Conservation (phyloP, 2,329 filamentous ascomycete genomes). For the Aplosporella prunicola region DNA sequence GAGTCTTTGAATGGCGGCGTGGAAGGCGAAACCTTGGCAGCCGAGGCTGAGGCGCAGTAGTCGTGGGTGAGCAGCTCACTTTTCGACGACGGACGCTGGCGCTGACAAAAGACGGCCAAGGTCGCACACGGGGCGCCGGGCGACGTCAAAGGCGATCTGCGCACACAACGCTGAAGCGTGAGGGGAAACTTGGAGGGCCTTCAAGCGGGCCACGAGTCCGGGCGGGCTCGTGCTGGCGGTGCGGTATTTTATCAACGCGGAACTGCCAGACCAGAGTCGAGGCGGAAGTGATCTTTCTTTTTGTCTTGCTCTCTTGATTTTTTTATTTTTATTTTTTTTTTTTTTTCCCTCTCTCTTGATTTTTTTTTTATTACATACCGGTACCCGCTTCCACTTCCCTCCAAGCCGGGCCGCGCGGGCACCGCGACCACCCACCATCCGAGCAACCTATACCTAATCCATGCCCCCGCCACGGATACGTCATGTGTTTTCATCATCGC, state of each 20-base stretch:
- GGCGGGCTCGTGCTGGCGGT: conserved; percentile 1
- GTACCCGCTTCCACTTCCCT: no score
- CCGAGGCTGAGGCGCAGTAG: conserved; percentile 7
- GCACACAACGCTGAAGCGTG: not conserved
- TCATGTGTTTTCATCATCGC: no score
- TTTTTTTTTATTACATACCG: no score
- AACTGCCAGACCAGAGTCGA: not conserved
- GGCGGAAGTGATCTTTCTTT: no score
- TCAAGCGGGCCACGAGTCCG: not conserved
- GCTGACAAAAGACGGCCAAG: not conserved
- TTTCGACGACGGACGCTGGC: not conserved
- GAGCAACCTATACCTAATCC: no score
- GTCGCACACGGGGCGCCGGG: not conserved
- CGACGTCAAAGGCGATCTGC: not conserved
- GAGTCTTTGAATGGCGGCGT: conserved; percentile 5
- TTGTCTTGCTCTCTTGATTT: no score
- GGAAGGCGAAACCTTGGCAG: conserved; percentile 5
- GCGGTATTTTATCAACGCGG: conserved; percentile 5
- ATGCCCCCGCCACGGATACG: no score
- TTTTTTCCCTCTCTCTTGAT: no score
- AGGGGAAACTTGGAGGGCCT: conserved; percentile 1
- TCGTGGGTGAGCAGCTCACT: conserved; percentile 7
- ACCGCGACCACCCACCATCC: no score
- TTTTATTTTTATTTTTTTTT: no score
- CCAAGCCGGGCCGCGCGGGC: no score